phyloP scores from a whole-genome alignment of 306 rosid genomes.

The Ammopiptanthus mongolicus region DNA sequence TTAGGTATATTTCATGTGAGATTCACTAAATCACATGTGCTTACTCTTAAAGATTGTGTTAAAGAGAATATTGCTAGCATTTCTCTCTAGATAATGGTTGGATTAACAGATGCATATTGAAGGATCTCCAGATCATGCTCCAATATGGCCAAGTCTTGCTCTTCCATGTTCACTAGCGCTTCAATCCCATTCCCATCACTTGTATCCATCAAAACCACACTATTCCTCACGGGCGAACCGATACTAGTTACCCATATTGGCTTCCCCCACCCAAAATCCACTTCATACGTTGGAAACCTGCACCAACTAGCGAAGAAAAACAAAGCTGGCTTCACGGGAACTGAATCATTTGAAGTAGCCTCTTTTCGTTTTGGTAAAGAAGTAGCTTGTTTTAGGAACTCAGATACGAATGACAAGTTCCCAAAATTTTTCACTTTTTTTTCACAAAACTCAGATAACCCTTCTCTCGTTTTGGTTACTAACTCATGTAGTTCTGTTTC shows the following conservation, averaged over 20 bases:
- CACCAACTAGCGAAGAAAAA: conserved; percentile 35
- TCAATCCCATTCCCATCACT: conserved; percentile 41
- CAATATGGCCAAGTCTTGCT: conserved; percentile 26
- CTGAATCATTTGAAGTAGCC: background rate
- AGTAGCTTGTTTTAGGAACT: background rate
- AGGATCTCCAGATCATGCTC: conserved; percentile 17
- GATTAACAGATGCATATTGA: conserved; percentile 16
- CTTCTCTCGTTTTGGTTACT: conserved; percentile 22
- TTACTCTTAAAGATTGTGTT: too few species aligned
- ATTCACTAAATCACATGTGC: too few species aligned
- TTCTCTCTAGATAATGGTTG: background rate
- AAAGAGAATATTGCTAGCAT: too few species aligned
- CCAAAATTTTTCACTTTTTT: background rate
- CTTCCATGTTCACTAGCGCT: conserved; percentile 32
- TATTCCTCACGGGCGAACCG: background rate
- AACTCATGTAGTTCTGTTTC: conserved; percentile 15
- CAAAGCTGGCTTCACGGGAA: background rate
- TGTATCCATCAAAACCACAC: conserved; percentile 24
- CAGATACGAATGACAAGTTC: conserved; percentile 4
- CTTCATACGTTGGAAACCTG: conserved; percentile 28
- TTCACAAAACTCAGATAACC: background rate
- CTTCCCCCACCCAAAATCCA: conserved; percentile 50
- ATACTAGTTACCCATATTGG: conserved; percentile 37
- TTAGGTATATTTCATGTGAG: too few species aligned
- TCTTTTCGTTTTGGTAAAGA: background rate